These are phyloP conservation scores for Cryomyces minteri DNA, from an alignment of 495 filamentous ascomycete species.

Conservation along the genomic window DNA sequence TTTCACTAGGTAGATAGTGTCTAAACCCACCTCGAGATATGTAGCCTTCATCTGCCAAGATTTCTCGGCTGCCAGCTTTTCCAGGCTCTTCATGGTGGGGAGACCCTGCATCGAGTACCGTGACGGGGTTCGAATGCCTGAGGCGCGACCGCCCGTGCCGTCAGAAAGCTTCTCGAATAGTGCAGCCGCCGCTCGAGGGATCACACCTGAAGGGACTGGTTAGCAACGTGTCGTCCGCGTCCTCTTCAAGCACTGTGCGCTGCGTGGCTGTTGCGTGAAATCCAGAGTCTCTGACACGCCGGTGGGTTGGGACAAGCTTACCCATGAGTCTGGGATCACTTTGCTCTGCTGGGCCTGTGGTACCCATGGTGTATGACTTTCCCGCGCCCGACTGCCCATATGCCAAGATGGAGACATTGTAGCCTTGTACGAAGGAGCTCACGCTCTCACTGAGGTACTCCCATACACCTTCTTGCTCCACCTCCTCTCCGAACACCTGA, in stretches of 20 bases:
- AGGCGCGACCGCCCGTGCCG: constrained; percentile 35
- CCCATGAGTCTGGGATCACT: constrained; percentile 59
- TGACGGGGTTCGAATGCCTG: constrained; percentile 62
- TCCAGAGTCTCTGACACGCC: background rate
- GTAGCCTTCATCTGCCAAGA: constrained; percentile 82
- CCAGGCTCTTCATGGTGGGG: constrained; percentile 28
- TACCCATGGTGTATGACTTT: constrained; percentile 99
- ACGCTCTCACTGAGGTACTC: constrained; percentile 87
- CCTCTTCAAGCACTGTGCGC: too few relatives aligned
- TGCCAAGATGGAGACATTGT: constrained; percentile 95
- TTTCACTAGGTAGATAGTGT: background rate
- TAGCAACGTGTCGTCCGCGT: too few relatives aligned
- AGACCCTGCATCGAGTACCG: constrained; percentile 55
- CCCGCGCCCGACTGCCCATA: constrained; percentile 99
- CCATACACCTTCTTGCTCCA: constrained; percentile 82
- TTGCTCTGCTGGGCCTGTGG: constrained; percentile 72
- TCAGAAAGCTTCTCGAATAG: constrained; percentile 79
- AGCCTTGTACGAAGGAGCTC: constrained; percentile 80
- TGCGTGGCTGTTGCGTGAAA: too few relatives aligned
- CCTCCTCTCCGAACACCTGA: constrained; percentile 71
- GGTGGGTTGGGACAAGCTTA: constrained; percentile 22
- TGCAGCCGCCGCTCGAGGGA: constrained; percentile 72
- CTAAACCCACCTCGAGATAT: constrained; percentile 60
- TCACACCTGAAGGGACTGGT: constrained; percentile 44
- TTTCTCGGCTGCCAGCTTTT: constrained; percentile 32